These are phyloP conservation scores for Prunus dulcis DNA, from an alignment of 306 rosid genomes.

Conservation along the genomic window DNA sequence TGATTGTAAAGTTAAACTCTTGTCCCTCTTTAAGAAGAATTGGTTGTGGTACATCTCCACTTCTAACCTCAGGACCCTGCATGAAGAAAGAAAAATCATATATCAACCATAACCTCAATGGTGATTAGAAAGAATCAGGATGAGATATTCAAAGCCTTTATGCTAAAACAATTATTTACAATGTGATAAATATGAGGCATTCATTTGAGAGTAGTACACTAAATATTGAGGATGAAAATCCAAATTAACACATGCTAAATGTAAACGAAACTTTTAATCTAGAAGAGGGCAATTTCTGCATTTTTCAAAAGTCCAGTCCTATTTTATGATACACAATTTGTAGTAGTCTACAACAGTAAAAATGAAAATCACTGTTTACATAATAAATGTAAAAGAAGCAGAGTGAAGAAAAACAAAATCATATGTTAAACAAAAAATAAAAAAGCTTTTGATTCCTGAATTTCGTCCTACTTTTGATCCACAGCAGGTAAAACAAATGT, in stretches of 20 bases:
- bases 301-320: neutral
- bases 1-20: slow-evolving; percentile 78
- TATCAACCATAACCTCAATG: slow-evolving; percentile 8
- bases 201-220: neutral
- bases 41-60: slow-evolving; percentile 84
- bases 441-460: neutral
- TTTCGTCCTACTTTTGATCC: neutral
- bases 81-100: slow-evolving; percentile 24
- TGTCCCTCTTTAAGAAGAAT: slow-evolving; percentile 71
- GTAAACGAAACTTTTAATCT: neutral
- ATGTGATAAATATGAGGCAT: neutral
- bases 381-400: neutral
- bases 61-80: slow-evolving; percentile 98
- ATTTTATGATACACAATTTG: neutral
- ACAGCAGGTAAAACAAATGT: neutral
- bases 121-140: neutral
- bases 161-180: neutral
- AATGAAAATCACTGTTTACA: neutral
- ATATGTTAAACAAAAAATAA: neutral
- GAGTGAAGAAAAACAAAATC: neutral
- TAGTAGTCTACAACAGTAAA: neutral
- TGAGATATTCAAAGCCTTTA: neutral
- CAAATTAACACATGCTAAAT: neutral
- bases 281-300: neutral
- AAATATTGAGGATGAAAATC: neutral